Evolutionary conservation across 2,329 filamentous ascomycete species (phyloP).

Genomic region (Ophiocordyceps camponoti-floridani): DNA sequence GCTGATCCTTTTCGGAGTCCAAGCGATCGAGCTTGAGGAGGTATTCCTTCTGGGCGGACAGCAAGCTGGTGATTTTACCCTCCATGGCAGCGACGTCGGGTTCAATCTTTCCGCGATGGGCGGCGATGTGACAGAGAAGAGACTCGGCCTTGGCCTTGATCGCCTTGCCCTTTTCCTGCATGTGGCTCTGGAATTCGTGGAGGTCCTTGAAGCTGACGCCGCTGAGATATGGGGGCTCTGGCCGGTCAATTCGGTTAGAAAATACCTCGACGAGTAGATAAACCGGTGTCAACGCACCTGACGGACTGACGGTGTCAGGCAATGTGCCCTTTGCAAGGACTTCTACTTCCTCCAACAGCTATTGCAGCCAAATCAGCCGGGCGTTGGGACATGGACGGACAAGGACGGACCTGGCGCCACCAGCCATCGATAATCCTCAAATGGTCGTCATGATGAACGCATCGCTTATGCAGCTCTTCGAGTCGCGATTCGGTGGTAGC

Average conservation of each 20-base stretch:
- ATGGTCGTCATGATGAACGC: conserved; percentile 80
- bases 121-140: conserved; percentile 42
- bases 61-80: conserved; percentile 51
- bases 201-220: conserved; percentile 43
- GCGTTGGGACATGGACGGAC: background rate
- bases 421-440: conserved; percentile 78
- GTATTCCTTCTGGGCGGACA: conserved; percentile 71
- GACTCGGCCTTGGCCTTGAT: conserved; percentile 59
- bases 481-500: conserved; percentile 63
- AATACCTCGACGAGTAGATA: background rate
- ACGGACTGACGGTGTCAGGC: conserved; percentile 5
- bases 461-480: conserved; percentile 60
- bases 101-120: conserved; percentile 33
- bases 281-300: conserved; percentile 8
- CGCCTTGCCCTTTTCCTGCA: conserved; percentile 55
- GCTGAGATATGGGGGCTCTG: conserved; percentile 38
- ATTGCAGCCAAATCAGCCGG: conserved; percentile 1
- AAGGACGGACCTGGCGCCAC: conserved; percentile 66
- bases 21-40: conserved; percentile 59
- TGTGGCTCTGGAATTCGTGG: conserved; percentile 63
- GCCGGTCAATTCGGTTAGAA: conserved; percentile 8
- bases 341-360: conserved; percentile 48
- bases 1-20: conserved; percentile 61
- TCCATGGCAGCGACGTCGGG: conserved; percentile 60
- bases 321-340: conserved; percentile 34